Base-by-base conservation (phyloP, 2,329 filamentous ascomycete species). In the Byssothecium circinans region DNA sequence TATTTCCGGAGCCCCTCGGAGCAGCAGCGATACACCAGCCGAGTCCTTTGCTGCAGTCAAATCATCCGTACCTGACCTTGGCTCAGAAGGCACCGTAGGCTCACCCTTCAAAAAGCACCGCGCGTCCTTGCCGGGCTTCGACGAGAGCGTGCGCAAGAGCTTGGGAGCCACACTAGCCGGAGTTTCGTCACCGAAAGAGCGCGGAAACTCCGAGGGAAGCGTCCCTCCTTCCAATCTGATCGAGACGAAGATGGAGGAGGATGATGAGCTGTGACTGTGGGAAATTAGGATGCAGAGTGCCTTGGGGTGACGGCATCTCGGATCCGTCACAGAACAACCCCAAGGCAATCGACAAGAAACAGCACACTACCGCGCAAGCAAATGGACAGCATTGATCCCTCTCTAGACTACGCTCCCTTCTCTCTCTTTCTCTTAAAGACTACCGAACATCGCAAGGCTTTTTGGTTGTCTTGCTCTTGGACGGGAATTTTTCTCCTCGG, bases 91-190 rank as follows among this genome's bases (percentile, higher is more conserved):
- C 7, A 66, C 75, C 4, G 69, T 89, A 18, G 86, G 84, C 40
- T 89, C 86, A 56, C 88, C 88, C 1, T 78, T 89, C 60, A 91
- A 91, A 78, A 89, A 86, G 65, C 85, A 88, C 48, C 79, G 88
- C 29, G 81, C 85, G 1, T 88, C 84, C 58, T 60, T 83, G 19
- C 75, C 78, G 7, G 79, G 75, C 7, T 69, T 75, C 32, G 71
- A 78, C 43, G 74, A 73, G 40, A 72, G 76, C 25, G 62, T 69
- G 7, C 60, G 69, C 43, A 69, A 67, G 59, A 70, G 66, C 43
- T 45, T 71, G 0, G 67, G 62, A 1, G 69, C 56, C 55, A 68
- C 50, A 32, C 65, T 62, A 27, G 55, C 64, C 55, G 62, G 60
- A 41, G 53, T 62, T 1, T 11, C 35, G 11, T 37, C 35, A 14